Conservation (phyloP, 768 basidiomycete genomes). For the Pleurotus tuoliensis region DNA sequence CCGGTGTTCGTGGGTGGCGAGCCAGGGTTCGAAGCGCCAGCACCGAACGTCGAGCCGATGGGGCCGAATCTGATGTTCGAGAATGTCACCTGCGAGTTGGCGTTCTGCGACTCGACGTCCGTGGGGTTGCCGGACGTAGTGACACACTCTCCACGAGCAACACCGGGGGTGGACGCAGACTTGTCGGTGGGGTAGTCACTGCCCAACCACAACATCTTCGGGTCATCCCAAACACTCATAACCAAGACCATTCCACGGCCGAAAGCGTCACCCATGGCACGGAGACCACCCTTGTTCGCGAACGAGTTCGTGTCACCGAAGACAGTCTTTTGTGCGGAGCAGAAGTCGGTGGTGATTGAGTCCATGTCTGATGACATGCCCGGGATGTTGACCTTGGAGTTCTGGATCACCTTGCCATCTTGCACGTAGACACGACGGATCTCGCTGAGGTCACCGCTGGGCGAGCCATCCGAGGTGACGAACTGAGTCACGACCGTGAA, state of each 20-base stretch:
- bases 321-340: constrained; percentile 28
- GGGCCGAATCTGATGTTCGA: constrained; percentile 39
- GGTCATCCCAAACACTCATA: constrained; percentile 37
- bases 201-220: constrained; percentile 39
- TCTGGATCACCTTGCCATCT: constrained; percentile 36
- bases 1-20: not conserved
- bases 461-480: constrained; percentile 29
- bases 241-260: constrained; percentile 33
- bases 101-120: constrained; percentile 27
- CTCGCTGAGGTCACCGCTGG: constrained; percentile 23
- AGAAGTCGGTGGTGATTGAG: constrained; percentile 39
- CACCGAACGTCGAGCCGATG: constrained; percentile 31
- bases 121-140: constrained; percentile 33
- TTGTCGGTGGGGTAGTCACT: constrained; percentile 25
- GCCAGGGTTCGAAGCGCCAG: not conserved
- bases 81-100: constrained; percentile 29
- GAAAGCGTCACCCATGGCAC: constrained; percentile 22
- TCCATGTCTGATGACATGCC: constrained; percentile 23
- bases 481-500: constrained; percentile 44
- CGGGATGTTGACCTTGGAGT: constrained; percentile 32
- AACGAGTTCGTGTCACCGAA: constrained; percentile 37
- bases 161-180: constrained; percentile 23
- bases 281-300: constrained; percentile 28
- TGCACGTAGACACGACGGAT: constrained; percentile 43
- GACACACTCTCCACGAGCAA: constrained; percentile 35